phyloP scores from a whole-genome alignment of 1,284 basidiomycete species.

The Schizophyllum commune region DNA sequence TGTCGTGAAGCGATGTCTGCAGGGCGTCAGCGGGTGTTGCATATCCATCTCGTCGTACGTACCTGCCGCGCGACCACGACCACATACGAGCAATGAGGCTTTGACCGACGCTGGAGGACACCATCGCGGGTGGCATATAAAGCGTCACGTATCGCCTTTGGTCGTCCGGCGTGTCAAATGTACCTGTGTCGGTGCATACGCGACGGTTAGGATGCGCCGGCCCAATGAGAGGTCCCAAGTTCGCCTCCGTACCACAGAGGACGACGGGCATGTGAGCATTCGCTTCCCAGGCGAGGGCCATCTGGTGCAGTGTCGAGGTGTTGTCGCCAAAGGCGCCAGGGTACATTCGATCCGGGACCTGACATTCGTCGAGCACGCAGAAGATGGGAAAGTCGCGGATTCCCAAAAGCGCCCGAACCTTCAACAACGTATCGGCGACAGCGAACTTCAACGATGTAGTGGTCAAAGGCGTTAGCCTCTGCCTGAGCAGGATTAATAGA shows the following conservation, averaged over 20 bases:
- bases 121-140: constrained; percentile 23
- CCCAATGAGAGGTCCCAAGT: no score
- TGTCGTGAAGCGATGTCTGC: constrained; percentile 32
- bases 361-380: no score
- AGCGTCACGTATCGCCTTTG: constrained; percentile 25
- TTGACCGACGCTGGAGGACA: constrained; percentile 19
- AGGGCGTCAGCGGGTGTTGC: not conserved
- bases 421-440: no score
- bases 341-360: constrained; percentile 28
- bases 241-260: no score
- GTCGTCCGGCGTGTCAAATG: constrained; percentile 23
- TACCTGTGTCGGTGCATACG: constrained; percentile 33
- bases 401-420: no score
- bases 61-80: constrained; percentile 36
- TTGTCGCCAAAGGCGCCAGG: constrained; percentile 11
- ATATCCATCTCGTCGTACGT: not conserved
- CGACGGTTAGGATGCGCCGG: constrained; percentile 14
- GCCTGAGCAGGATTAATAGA: no score
- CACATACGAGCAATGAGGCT: constrained; percentile 27
- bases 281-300: no score
- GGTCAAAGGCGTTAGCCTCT: no score
- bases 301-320: constrained; percentile 6
- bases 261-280: no score
- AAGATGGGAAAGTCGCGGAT: no score
- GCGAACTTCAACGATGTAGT: no score